Evolutionary conservation across 805 yeast species (phyloP).

Genomic region (Myxozyma vanderwaltii): DNA sequence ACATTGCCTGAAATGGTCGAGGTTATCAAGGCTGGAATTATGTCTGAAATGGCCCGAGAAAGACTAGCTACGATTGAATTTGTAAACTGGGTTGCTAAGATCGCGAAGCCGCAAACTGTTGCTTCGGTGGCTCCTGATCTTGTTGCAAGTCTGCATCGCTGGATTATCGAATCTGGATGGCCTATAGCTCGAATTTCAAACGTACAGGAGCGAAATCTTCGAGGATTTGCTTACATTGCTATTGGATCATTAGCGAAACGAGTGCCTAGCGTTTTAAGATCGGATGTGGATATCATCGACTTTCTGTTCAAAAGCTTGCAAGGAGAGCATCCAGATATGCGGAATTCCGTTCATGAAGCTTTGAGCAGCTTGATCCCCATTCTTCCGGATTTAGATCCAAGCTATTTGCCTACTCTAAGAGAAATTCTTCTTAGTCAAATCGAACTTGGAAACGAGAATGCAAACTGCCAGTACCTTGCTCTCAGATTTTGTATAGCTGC

Average conservation of each 20-base stretch:
- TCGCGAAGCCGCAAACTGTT: conserved; percentile 37
- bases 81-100: conserved; percentile 59
- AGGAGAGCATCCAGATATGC: conserved; percentile 63
- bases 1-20: conserved; percentile 53
- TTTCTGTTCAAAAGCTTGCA: conserved; percentile 72
- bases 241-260: conserved; percentile 58
- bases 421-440: conserved; percentile 45
- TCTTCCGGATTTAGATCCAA: conserved; percentile 42
- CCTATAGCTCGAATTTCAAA: conserved; percentile 32
- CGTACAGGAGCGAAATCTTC: conserved; percentile 43
- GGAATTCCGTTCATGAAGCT: conserved; percentile 71
- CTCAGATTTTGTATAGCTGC: conserved; percentile 65
- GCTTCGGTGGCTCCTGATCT: conserved; percentile 28
- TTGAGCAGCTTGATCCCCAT: conserved; percentile 60
- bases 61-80: conserved; percentile 63
- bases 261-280: conserved; percentile 39
- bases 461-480: conserved; percentile 62
- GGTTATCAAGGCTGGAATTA: conserved; percentile 54
- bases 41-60: conserved; percentile 54
- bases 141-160: conserved; percentile 25
- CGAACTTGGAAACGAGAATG: conserved; percentile 46
- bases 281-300: conserved; percentile 56
- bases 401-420: conserved; percentile 50
- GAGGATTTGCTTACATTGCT: conserved; percentile 75
- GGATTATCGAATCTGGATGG: conserved; percentile 42